phyloP scores from a whole-genome alignment of 345 rosid species.

The Erucastrum elatum region DNA sequence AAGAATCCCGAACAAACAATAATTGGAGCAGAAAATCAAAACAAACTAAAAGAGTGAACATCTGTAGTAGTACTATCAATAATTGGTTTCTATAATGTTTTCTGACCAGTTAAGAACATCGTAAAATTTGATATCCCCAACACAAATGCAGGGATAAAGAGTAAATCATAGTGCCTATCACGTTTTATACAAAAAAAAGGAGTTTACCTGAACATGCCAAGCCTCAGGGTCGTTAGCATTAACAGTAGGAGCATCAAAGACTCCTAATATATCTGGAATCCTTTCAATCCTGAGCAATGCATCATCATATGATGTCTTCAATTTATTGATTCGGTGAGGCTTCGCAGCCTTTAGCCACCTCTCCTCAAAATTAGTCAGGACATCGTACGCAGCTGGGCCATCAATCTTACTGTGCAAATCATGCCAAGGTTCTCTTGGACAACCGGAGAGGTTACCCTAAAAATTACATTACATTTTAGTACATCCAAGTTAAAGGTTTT shows the following conservation, averaged over 20 bases:
- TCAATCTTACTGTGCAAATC: conserved; percentile 79
- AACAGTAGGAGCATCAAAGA: conserved; percentile 47
- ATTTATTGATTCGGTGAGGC: conserved; percentile 63
- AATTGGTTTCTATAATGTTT: not conserved
- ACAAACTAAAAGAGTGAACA: too few species aligned
- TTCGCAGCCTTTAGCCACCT: conserved; percentile 82
- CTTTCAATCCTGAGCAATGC: conserved; percentile 75
- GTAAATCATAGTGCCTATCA: not conserved
- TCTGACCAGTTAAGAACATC: not conserved
- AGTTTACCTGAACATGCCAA: conserved; percentile 85
- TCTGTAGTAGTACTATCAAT: not conserved
- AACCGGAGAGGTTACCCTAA: conserved; percentile 68
- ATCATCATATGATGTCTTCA: conserved; percentile 64
- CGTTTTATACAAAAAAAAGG: not conserved
- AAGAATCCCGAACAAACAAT: not conserved
- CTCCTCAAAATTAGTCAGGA: conserved; percentile 79
- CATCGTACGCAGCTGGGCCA: conserved; percentile 90
- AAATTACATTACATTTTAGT: not conserved
- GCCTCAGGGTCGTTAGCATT: conserved; percentile 58
- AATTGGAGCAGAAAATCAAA: not conserved
- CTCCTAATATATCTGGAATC: conserved; percentile 67
- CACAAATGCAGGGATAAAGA: conserved; percentile 20
- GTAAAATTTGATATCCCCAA: not conserved
- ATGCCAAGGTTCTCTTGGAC: conserved; percentile 96
- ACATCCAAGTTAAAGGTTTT: conserved; percentile 1